phyloP scores from a whole-genome alignment of 1,284 basidiomycete species.

The Trametes hirsuta region DNA sequence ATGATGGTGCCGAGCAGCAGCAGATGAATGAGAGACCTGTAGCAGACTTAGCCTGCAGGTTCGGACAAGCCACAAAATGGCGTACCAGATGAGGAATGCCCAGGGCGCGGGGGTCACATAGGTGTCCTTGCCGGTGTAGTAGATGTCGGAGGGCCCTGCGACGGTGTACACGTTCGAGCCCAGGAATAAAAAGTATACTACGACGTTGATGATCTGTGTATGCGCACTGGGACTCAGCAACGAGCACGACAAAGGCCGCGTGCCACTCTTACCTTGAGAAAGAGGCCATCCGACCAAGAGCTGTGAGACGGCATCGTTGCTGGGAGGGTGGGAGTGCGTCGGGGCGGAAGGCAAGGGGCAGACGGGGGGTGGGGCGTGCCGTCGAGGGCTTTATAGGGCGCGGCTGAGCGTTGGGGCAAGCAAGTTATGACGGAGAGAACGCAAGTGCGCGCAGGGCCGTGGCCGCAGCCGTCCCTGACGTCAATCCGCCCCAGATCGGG shows the following conservation, averaged over 20 bases:
- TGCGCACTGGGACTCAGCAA: not conserved
- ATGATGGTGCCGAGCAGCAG: conserved; percentile 86
- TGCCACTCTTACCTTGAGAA: conserved; percentile 67
- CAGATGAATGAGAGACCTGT: conserved; percentile 81
- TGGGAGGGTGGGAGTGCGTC: not conserved
- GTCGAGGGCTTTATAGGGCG: conserved; percentile 20
- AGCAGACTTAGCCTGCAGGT: conserved; percentile 15
- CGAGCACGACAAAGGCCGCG: not conserved
- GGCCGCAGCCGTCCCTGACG: conserved; percentile 12
- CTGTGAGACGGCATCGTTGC: conserved; percentile 27
- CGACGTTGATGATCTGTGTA: conserved; percentile 75
- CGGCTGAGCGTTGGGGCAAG: conserved; percentile 2
- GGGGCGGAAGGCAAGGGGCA: conserved; percentile 4
- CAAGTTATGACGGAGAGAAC: not conserved
- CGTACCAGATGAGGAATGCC: conserved; percentile 82
- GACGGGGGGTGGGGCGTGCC: conserved; percentile 5
- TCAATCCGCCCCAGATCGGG: conserved; percentile 8
- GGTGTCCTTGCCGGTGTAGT: conserved; percentile 76
- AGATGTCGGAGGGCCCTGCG: conserved; percentile 70
- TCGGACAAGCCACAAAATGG: conserved; percentile 17
- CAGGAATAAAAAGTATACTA: conserved; percentile 82
- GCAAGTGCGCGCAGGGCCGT: not conserved
- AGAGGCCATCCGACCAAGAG: conserved; percentile 77
- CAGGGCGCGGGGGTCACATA: conserved; percentile 91
- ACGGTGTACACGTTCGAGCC: conserved; percentile 88